phyloP scores from a whole-genome alignment of 2,329 filamentous ascomycete genomes.

The Paracamarosporium sp. region DNA sequence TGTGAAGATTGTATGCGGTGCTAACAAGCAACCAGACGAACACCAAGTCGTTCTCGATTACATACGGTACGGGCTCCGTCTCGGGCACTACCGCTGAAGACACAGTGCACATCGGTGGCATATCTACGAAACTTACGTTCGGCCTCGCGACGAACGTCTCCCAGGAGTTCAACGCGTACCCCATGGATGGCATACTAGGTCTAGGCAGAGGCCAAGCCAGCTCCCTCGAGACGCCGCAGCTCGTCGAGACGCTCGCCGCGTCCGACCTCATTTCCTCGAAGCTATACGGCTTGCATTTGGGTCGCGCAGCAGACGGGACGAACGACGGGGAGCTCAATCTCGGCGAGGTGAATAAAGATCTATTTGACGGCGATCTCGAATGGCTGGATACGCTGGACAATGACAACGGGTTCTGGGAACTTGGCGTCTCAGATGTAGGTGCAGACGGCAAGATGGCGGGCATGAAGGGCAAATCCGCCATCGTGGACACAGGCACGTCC shows the following conservation, averaged over 20 bases:
- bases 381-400: conserved; percentile 66
- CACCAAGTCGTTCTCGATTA: conserved; percentile 66
- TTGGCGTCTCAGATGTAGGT: conserved; percentile 70
- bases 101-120: conserved; percentile 65
- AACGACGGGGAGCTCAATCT: conserved; percentile 81
- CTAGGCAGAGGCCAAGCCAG: conserved; percentile 65
- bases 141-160: conserved; percentile 77
- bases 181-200: conserved; percentile 88
- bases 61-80: conserved; percentile 80
- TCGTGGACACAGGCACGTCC: conserved; percentile 85
- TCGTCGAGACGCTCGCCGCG: conserved; percentile 68
- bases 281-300: conserved; percentile 74
- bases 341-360: conserved; percentile 70
- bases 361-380: conserved; percentile 71
- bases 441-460: conserved; percentile 62
- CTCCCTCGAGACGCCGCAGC: conserved; percentile 61
- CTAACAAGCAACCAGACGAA: conserved; percentile 45
- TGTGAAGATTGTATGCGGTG: too few species aligned
- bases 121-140: conserved; percentile 70
- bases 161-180: conserved; percentile 76
- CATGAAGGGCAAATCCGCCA: conserved; percentile 64
- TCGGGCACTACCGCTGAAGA: conserved; percentile 72
- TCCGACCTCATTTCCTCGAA: conserved; percentile 67
- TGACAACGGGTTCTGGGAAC: conserved; percentile 71
- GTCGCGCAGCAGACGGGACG: conserved; percentile 67